Conservation (phyloP, 1,284 basidiomycete genomes). For the Cerioporus squamosus region DNA sequence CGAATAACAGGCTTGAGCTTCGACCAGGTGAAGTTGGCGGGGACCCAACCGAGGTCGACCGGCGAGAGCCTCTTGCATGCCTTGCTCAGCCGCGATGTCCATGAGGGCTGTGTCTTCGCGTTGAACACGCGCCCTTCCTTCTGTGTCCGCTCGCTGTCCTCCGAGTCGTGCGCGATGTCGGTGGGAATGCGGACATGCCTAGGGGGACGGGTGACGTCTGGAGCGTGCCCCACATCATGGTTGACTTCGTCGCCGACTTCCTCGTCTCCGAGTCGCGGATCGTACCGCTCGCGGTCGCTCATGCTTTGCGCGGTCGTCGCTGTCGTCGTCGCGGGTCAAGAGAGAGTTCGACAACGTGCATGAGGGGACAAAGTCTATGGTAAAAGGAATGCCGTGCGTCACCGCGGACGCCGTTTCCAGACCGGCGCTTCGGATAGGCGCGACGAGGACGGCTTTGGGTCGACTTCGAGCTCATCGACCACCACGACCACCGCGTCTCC, state of each 20-base stretch:
- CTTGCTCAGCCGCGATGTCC: background rate
- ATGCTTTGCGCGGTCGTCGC: background rate
- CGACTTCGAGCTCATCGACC: background rate
- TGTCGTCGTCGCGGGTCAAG: background rate
- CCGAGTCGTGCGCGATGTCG: conserved; percentile 8
- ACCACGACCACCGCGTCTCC: background rate
- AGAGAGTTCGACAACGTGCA: too few species aligned
- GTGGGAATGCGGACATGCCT: conserved; percentile 26
- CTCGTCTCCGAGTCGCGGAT: conserved; percentile 36
- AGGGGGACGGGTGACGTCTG: conserved; percentile 6
- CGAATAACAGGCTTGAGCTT: conserved; percentile 71
- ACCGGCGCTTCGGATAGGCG: background rate
- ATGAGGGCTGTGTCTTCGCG: background rate
- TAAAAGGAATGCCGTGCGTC: too few species aligned
- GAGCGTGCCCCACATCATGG: conserved; percentile 17
- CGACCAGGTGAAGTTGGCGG: conserved; percentile 56
- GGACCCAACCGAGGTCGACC: conserved; percentile 56
- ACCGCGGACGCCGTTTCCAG: too few species aligned
- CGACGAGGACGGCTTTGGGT: background rate
- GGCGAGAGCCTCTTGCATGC: conserved; percentile 8
- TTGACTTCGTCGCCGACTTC: conserved; percentile 15
- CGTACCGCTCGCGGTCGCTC: conserved; percentile 20
- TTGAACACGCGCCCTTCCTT: background rate
- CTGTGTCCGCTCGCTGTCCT: background rate
- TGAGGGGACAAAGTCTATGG: too few species aligned